phyloP scores from a whole-genome alignment of 2,329 filamentous ascomycete genomes.

The Aspergillus felis region DNA sequence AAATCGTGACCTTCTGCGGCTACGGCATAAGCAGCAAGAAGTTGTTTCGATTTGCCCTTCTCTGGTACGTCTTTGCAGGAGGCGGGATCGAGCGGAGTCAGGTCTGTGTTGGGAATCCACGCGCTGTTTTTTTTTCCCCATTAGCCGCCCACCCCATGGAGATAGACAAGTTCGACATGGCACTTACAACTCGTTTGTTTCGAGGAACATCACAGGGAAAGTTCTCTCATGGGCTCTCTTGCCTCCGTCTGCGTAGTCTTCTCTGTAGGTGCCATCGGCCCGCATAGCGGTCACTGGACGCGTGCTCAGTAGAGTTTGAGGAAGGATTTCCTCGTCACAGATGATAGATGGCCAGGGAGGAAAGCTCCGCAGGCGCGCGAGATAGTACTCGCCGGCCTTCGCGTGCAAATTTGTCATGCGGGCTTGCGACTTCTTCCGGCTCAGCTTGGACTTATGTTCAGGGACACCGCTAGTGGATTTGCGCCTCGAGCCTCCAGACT shows the following conservation, averaged over 20 bases:
- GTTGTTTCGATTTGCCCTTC: conserved; percentile 71
- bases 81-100: conserved; percentile 71
- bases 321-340: conserved; percentile 92
- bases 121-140: conserved; percentile 53
- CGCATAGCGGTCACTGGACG: conserved; percentile 81
- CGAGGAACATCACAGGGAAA: conserved; percentile 91
- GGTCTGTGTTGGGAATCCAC: conserved; percentile 83
- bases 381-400: conserved; percentile 85
- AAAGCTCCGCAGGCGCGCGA: conserved; percentile 91
- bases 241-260: conserved; percentile 81
- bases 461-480: conserved; percentile 67
- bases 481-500: conserved; percentile 53
- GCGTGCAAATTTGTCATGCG: conserved; percentile 71
- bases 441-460: conserved; percentile 70
- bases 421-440: conserved; percentile 76
- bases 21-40: conserved; percentile 74
- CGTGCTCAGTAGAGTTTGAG: conserved; percentile 67
- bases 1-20: conserved; percentile 75
- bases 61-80: conserved; percentile 65
- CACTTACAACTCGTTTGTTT: conserved; percentile 95
- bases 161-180: conserved; percentile 2
- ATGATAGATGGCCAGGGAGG: conserved; percentile 93
- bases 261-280: conserved; percentile 79
- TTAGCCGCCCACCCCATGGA: conserved; percentile 8
- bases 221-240: conserved; percentile 81